Percentiles rank a stretch among this genome's conserved stretches.
These are phyloP conservation scores for Heritiera fomes DNA, from an alignment of 345 rosid genomes.

Conservation along the genomic window DNA sequence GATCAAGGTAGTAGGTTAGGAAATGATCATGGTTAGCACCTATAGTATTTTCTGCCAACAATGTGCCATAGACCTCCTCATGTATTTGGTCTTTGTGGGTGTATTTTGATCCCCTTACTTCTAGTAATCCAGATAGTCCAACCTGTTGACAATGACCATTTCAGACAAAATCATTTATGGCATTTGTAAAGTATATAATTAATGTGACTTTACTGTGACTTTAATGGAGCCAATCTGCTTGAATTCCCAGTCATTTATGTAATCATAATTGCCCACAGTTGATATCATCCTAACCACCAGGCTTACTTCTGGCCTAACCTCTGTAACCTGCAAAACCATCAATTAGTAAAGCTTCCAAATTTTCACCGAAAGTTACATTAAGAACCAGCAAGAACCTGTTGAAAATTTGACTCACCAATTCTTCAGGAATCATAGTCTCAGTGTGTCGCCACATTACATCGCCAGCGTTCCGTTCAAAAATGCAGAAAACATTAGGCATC, in stretches of 20 bases:
- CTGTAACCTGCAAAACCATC: slow-evolving; percentile 41
- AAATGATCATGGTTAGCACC: slow-evolving; percentile 57
- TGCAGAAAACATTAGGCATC: slow-evolving; percentile 43
- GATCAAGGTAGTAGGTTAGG: slow-evolving; percentile 46
- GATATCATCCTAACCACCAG: slow-evolving; percentile 58
- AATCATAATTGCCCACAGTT: slow-evolving; percentile 48
- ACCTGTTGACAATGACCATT: slow-evolving; percentile 29
- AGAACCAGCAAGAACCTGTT: background rate
- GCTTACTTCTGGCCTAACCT: slow-evolving; percentile 58
- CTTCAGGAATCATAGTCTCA: slow-evolving; percentile 37
- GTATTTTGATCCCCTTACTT: slow-evolving; percentile 44
- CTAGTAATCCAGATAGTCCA: slow-evolving; percentile 50
- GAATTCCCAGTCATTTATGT: slow-evolving; percentile 49
- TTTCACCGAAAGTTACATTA: slow-evolving; percentile 11
- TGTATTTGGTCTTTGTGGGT: slow-evolving; percentile 40
- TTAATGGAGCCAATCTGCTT: slow-evolving; percentile 60
- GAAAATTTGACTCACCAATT: background rate
- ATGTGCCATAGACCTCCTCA: slow-evolving; percentile 44
- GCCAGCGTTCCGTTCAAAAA: slow-evolving; percentile 64
- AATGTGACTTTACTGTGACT: slow-evolving; percentile 33
- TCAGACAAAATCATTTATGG: background rate
- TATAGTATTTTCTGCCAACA: slow-evolving; percentile 46
- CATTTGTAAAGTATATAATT: background rate
- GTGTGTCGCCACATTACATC: slow-evolving; percentile 55
- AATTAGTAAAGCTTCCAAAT: background rate